Evolutionary conservation across 768 basidiomycete species (phyloP).

Genomic region (Psilocybe cyanescens): DNA sequence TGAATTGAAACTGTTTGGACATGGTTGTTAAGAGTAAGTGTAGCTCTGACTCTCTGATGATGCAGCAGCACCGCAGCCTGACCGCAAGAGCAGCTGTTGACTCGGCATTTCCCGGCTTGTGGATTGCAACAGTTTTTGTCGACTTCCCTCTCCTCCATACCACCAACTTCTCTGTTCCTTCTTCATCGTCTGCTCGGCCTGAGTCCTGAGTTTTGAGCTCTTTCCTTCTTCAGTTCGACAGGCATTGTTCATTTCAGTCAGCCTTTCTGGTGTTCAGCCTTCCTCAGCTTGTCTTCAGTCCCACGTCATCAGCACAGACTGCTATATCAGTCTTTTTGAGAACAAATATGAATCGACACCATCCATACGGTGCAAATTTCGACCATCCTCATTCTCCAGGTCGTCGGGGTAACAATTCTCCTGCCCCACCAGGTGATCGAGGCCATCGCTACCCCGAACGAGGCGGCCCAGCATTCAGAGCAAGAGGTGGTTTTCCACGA

Average conservation of each 20-base stretch:
- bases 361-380: conserved; percentile 79
- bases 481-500: conserved; percentile 47
- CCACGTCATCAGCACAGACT: conserved; percentile 39
- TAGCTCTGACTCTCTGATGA: conserved; percentile 7
- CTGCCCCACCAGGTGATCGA: conserved; percentile 76
- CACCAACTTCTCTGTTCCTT: conserved; percentile 23
- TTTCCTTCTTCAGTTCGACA: conserved; percentile 22
- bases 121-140: conserved; percentile 21
- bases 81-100: conserved; percentile 22
- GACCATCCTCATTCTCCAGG: conserved; percentile 46
- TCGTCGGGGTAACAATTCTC: conserved; percentile 68
- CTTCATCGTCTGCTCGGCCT: conserved; percentile 19
- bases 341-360: conserved; percentile 81
- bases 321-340: conserved; percentile 26
- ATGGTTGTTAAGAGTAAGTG: conserved; percentile 48
- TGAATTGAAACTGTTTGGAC: conserved; percentile 95
- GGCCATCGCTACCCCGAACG: conserved; percentile 62
- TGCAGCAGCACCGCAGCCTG: conserved; percentile 28
- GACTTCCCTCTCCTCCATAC: conserved; percentile 18
- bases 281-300: conserved; percentile 17
- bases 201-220: conserved; percentile 36
- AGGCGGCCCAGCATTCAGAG: conserved; percentile 54
- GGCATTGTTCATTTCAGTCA: conserved; percentile 18
- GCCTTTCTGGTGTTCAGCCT: conserved; percentile 4
- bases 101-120: conserved; percentile 29